A percentile compares a stretch with the other conserved stretches of the same genome.
These are phyloP conservation scores for Gossypium anomalum DNA, from an alignment of 345 rosid species.

Conservation along the genomic window DNA sequence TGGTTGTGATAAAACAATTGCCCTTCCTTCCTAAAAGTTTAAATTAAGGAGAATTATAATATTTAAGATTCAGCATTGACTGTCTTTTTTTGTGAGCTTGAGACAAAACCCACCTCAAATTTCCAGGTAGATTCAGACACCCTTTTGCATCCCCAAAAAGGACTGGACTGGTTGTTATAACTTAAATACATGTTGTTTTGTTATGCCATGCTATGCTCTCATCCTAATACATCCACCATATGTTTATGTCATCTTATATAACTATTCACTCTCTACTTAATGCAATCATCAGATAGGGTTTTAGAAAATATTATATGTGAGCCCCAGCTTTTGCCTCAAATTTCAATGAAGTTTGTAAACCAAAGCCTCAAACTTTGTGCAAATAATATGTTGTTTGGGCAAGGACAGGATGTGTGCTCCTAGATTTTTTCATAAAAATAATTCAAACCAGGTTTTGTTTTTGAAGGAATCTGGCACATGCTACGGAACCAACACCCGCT, in stretches of 20 bases:
- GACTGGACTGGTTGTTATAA: conserved; percentile 12
- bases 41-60: not conserved
- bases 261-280: not conserved
- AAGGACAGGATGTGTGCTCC: conserved; percentile 1
- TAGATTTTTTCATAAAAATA: not conserved
- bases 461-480: not conserved
- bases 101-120: conserved; percentile 51
- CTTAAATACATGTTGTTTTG: conserved; percentile 17
- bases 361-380: not conserved
- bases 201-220: not conserved
- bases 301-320: not conserved
- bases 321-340: not conserved
- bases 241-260: not conserved
- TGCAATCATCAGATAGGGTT: not conserved
- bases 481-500: not conserved
- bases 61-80: not conserved
- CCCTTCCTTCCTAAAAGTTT: not conserved
- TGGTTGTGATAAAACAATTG: not conserved
- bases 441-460: not conserved
- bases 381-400: not conserved
- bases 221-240: not conserved
- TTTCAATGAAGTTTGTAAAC: not conserved
- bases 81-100: conserved; percentile 14
- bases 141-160: conserved; percentile 25
- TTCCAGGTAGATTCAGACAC: conserved; percentile 55